These are phyloP conservation scores for Pseudogymnoascus sp. DNA, from an alignment of 2,329 filamentous ascomycete species.

Conservation along the genomic window DNA sequence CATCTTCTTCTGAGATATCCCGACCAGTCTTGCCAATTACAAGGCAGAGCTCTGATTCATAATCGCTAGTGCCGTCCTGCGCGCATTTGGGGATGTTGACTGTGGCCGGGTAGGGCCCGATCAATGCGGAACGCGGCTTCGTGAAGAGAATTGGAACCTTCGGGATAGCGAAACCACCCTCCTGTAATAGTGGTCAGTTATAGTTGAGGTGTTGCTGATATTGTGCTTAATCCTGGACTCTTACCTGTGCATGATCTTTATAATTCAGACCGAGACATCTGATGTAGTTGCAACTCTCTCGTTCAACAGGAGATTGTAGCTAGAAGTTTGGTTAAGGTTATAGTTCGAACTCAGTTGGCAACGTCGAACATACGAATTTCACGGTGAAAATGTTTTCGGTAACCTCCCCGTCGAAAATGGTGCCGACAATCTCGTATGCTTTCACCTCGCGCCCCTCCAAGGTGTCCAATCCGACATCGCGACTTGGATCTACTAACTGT, in stretches of 20 bases:
- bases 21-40: conserved; percentile 34
- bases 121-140: conserved; percentile 25
- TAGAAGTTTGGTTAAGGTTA: conserved; percentile 10
- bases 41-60: conserved; percentile 19
- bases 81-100: conserved; percentile 27
- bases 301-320: conserved; percentile 25
- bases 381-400: conserved; percentile 10
- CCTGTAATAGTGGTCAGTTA: not conserved
- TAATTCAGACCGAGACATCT: conserved; percentile 29
- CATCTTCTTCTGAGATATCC: conserved; percentile 32
- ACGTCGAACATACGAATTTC: not conserved
- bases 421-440: conserved; percentile 7
- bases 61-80: conserved; percentile 17
- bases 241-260: conserved; percentile 19
- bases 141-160: conserved; percentile 9
- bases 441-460: no score
- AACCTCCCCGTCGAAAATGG: conserved; percentile 11
- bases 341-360: not conserved
- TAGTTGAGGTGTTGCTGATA: not conserved
- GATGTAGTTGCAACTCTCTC: conserved; percentile 25
- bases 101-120: conserved; percentile 22
- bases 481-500: no score
- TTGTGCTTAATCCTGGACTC: not conserved
- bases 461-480: no score
- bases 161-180: conserved; percentile 17